Evolutionary conservation across 1,139 yeast species (phyloP), one percentile per base, ranked within the genome.

Genomic region (Yamadazyma atlantica): DNA sequence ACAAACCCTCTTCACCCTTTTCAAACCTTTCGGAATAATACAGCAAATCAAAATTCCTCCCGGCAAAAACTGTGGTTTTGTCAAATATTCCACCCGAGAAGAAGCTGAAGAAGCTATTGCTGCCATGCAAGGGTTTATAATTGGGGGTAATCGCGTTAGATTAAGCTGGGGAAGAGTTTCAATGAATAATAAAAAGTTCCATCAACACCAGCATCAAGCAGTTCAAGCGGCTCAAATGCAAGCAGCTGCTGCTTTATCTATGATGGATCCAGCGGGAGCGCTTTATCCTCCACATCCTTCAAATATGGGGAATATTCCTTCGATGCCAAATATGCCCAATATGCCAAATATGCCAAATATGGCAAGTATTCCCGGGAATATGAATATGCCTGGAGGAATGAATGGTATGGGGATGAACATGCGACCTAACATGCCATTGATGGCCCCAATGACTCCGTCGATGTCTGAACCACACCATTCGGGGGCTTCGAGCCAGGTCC

Each of bases 1-100:
- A 54, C 84, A 81, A 36, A 86, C 89, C 28, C 65, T 90, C 35
- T 75, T 82, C 47, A 69, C 85, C 4, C 71, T 84, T 36, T 89
- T 89, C 64, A 81, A 81, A 51, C 87, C 94, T 11, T 90, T 86
- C 66, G 97, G 97, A 21, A 75, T 76, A 37, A 85, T 90, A 46
- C 77, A 83, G 39, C 88, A 85, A 53, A 92, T 89, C 36, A 87
- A 88, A 57, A 86, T 89, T 35, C 96, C 96, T 8, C 82, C 84
- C 4, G 96, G 96, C 12, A 89, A 89, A 57, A 94, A 94, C 40
- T 89, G 97, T 64, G 97, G 96, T 1, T 90, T 89, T 65, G 90
- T 89, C 40, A 94, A 86, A 59, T 89, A 82, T 57, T 75, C 81
- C 21, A 76, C 80, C 29, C 73, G 95, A 41, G 83, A 81, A 45